Conservation (phyloP, 1,284 basidiomycete species). For the Ustilago loliicola region DNA sequence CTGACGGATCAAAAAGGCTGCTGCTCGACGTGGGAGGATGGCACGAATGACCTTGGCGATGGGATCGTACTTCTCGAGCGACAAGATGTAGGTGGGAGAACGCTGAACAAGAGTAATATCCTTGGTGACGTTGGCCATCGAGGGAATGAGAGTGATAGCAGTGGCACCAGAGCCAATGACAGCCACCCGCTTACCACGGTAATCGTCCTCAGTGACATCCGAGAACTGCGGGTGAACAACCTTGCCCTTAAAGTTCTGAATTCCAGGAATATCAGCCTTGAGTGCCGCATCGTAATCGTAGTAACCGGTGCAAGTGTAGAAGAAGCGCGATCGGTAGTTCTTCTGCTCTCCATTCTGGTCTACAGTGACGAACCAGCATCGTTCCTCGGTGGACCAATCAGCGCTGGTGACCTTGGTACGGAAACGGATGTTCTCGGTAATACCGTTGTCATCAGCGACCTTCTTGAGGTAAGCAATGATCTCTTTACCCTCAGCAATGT, state of each 20-base stretch:
- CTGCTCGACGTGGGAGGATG: conserved; percentile 51
- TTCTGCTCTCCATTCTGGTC: conserved; percentile 40
- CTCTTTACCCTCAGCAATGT: conserved; percentile 62
- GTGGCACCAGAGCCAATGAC: conserved; percentile 68
- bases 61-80: conserved; percentile 59
- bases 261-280: conserved; percentile 64
- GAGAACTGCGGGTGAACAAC: conserved; percentile 68
- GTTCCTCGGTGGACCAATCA: conserved; percentile 55
- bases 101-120: conserved; percentile 69
- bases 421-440: conserved; percentile 58
- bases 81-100: conserved; percentile 66
- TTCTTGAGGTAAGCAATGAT: conserved; percentile 63
- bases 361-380: conserved; percentile 56
- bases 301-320: conserved; percentile 65
- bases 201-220: conserved; percentile 57
- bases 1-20: conserved; percentile 51
- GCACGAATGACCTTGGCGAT: conserved; percentile 57
- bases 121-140: conserved; percentile 56
- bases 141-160: conserved; percentile 66
- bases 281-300: conserved; percentile 64
- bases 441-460: conserved; percentile 61
- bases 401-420: conserved; percentile 47
- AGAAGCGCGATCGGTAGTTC: conserved; percentile 48
- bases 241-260: conserved; percentile 63
- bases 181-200: conserved; percentile 66